These are phyloP conservation scores for Saturnispora galanensis DNA, from an alignment of 805 yeast genomes.

Conservation along the genomic window DNA sequence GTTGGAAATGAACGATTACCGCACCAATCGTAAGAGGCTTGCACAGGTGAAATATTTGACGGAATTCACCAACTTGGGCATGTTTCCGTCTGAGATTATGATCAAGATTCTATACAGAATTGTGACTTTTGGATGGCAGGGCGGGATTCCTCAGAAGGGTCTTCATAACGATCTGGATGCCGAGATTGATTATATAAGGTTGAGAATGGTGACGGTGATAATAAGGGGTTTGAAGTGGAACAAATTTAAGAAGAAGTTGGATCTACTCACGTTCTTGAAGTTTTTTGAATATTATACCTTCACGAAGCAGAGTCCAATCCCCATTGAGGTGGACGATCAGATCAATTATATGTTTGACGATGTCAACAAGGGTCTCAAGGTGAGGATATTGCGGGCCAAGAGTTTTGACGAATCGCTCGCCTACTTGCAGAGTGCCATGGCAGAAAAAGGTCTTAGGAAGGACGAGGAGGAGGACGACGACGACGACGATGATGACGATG, in stretches of 20 bases:
- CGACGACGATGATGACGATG: conserved; percentile 13
- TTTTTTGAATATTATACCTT: conserved; percentile 65
- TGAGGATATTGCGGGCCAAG: conserved; percentile 40
- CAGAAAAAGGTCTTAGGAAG: conserved; percentile 10
- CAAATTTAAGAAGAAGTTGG: conserved; percentile 12
- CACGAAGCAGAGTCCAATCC: conserved; percentile 52
- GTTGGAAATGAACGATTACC: conserved; percentile 53
- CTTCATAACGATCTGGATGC: conserved; percentile 39
- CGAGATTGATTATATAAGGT: conserved; percentile 62
- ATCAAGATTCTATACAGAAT: conserved; percentile 46
- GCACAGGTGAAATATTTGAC: conserved; percentile 53
- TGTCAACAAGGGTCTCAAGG: conserved; percentile 11
- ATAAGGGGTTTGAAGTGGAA: conserved; percentile 24
- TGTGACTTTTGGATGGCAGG: conserved; percentile 55
- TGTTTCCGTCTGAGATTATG: conserved; percentile 38
- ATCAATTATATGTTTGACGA: conserved; percentile 30
- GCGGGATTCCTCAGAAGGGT: conserved; percentile 44
- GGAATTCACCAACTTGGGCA: conserved; percentile 40
- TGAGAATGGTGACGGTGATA: conserved; percentile 42
- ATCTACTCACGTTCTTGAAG: conserved; percentile 34
- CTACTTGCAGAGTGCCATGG: conserved; percentile 28
- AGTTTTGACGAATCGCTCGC: conserved; percentile 36
- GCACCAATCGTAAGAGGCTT: conserved; percentile 48
- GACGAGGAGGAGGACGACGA: conserved; percentile 16
- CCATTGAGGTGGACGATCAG: conserved; percentile 39